Conservation (phyloP, 2,329 filamentous ascomycete genomes). For the Whalleya microplaca region DNA sequence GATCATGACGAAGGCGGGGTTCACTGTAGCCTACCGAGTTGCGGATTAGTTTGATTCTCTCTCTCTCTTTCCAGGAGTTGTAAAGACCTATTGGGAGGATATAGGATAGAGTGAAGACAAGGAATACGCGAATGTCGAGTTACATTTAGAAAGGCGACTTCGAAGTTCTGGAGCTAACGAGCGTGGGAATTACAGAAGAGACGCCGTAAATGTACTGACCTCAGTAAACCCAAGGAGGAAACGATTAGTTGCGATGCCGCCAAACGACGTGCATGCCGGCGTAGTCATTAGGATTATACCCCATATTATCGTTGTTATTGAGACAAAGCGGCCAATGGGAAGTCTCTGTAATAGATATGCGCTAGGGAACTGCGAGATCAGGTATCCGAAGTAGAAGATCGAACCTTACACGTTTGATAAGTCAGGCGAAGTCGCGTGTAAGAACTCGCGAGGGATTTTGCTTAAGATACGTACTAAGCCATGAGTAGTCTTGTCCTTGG, state of each 20-base stretch:
- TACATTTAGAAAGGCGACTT: no score
- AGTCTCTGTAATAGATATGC: constrained; percentile 51
- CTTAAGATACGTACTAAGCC: constrained; percentile 39
- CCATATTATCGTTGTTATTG: constrained; percentile 49
- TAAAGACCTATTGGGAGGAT: no score
- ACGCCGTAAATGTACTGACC: constrained; percentile 42
- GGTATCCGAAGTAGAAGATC: constrained; percentile 56
- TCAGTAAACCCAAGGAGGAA: constrained; percentile 61
- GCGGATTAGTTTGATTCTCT: not conserved
- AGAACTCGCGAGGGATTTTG: no score
- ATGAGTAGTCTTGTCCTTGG: constrained; percentile 54
- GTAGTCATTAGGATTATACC: constrained; percentile 51
- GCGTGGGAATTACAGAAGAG: no score
- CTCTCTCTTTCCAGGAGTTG: no score
- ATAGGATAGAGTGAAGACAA: no score
- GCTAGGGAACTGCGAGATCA: constrained; percentile 50
- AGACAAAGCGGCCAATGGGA: constrained; percentile 53
- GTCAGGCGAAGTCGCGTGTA: not conserved
- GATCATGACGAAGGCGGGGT: constrained; percentile 51
- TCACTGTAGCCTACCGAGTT: constrained; percentile 37
- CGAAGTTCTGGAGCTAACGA: no score
- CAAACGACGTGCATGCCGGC: constrained; percentile 57
- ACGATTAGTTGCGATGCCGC: constrained; percentile 57
- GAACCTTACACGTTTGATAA: constrained; percentile 36
- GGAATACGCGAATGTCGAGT: no score